Evolutionary conservation across 305 asterid species (phyloP).

Genomic region (Fraxinus xanthoxyloides): DNA sequence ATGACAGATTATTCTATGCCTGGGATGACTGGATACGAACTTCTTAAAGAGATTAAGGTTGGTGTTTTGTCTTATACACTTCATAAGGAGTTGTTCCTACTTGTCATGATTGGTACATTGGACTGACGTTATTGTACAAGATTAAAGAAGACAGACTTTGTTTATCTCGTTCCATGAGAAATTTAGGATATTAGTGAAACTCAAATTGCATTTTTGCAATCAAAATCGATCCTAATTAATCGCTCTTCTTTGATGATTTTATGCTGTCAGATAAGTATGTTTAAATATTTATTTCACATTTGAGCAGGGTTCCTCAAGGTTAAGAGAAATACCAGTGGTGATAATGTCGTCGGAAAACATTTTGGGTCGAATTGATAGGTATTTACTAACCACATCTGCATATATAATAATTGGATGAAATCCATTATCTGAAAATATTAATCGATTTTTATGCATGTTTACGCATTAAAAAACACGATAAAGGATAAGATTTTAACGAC

Average conservation of each 20-base stretch:
- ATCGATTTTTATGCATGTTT: not conserved
- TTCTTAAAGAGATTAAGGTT: slow-evolving; percentile 86
- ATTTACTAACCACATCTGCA: not conserved
- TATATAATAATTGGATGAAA: not conserved
- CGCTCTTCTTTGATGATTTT: not conserved
- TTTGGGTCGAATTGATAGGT: slow-evolving; percentile 77
- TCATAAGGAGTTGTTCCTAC: not conserved
- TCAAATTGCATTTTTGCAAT: not conserved
- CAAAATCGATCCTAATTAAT: not conserved
- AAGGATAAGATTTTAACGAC: not conserved
- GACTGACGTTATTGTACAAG: not conserved
- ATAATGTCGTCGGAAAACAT: slow-evolving; percentile 88
- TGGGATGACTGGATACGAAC: slow-evolving; percentile 95
- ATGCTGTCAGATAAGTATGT: not conserved
- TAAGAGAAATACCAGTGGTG: slow-evolving; percentile 80
- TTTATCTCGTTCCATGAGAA: not conserved
- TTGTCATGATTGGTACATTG: not conserved
- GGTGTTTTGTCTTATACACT: slow-evolving; percentile 6
- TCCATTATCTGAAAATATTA: not conserved
- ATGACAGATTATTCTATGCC: slow-evolving; percentile 94
- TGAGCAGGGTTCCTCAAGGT: slow-evolving; percentile 60
- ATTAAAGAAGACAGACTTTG: not conserved
- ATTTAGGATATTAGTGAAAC: not conserved
- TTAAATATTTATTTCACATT: not conserved
- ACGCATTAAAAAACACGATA: not conserved